Percentiles rank a stretch among this genome's conserved stretches.
Conservation (phyloP, 129 eudicot genomes). For the Flaveria trinervia region DNA sequence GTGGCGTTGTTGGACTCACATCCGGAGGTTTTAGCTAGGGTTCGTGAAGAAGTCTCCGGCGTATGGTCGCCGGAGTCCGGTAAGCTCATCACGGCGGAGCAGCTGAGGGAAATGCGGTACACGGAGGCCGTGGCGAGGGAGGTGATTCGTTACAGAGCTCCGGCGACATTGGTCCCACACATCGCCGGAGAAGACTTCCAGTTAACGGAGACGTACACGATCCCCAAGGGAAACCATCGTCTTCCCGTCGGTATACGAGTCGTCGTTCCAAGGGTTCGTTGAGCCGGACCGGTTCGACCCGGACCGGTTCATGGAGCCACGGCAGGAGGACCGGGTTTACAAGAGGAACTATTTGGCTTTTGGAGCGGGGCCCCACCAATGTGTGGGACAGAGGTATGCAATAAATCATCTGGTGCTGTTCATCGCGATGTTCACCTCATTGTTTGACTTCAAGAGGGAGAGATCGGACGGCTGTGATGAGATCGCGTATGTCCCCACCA, state of each 20-base stretch:
- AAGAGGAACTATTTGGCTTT: conserved; percentile 69
- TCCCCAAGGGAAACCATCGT: conserved; percentile 81
- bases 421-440: conserved; percentile 73
- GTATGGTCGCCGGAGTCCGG: conserved; percentile 59
- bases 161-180: conserved; percentile 90
- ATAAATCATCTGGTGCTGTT: conserved; percentile 70
- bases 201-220: conserved; percentile 54
- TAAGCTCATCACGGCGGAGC: conserved; percentile 48
- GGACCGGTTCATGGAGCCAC: conserved; percentile 66
- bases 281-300: conserved; percentile 85
- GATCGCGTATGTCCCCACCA: conserved; percentile 72
- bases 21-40: conserved; percentile 50
- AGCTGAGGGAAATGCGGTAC: conserved; percentile 68
- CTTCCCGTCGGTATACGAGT: conserved; percentile 83
- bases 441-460: conserved; percentile 69
- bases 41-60: conserved; percentile 52
- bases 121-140: conserved; percentile 90
- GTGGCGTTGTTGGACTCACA: conserved; percentile 68
- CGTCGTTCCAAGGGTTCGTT: conserved; percentile 79
- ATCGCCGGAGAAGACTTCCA: conserved; percentile 75
- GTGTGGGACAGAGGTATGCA: conserved; percentile 95
- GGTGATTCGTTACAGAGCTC: conserved; percentile 60
- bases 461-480: conserved; percentile 88
- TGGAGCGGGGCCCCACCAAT: conserved; percentile 89
- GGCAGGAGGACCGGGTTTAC: conserved; percentile 77